phyloP scores from a whole-genome alignment of 441 rosid species.

The Syzygium malaccense region DNA sequence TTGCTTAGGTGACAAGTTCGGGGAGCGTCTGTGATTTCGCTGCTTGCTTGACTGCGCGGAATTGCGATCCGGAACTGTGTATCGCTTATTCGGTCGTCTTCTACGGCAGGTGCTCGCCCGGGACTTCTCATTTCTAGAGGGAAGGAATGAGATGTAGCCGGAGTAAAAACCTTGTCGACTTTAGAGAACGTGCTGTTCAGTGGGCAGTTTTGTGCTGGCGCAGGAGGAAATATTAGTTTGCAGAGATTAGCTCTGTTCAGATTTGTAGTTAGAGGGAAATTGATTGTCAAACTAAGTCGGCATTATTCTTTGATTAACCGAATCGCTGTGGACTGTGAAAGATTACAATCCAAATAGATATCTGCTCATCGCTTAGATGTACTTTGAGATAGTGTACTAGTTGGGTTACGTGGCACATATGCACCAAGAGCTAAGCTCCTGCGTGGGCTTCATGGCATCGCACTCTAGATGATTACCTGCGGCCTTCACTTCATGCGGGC shows the following conservation, averaged over 20 bases:
- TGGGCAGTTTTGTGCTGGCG: not conserved
- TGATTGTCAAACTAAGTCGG: not conserved
- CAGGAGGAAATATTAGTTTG: not conserved
- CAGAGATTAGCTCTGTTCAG: not conserved
- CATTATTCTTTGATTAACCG: not conserved
- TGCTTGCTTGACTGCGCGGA: not conserved
- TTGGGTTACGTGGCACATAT: not conserved
- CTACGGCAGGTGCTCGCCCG: not conserved
- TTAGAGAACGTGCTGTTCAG: not conserved
- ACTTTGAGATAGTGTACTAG: accelerated
- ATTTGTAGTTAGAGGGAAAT: not conserved
- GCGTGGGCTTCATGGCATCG: accelerated
- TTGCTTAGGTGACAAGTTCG: not conserved
- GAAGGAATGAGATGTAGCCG: not conserved
- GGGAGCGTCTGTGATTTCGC: not conserved
- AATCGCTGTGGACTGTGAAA: not conserved
- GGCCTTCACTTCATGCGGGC: accelerated
- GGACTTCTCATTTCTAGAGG: not conserved
- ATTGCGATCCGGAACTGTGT: not conserved
- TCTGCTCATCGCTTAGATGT: accelerated
- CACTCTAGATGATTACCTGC: not conserved
- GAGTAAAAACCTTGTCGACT: not conserved
- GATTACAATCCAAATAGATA: accelerated
- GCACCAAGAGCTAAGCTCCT: not conserved
- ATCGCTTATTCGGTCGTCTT: not conserved